A percentile compares a stretch with the other conserved stretches of the same genome.
Conservation (phyloP, 83 land plant species). For the Picea mariana region DNA sequence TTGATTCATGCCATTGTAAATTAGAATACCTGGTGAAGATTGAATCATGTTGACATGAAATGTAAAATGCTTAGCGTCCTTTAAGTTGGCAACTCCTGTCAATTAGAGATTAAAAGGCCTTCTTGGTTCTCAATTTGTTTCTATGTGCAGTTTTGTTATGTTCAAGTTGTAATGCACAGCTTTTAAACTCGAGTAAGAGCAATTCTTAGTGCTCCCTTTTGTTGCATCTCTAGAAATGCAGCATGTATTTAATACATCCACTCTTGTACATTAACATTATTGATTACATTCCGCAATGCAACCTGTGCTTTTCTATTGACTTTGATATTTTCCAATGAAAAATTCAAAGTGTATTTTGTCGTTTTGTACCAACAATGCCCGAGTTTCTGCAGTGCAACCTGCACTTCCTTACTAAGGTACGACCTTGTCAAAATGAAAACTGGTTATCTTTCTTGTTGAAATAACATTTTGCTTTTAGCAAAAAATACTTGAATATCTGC, state of each 20-base stretch:
- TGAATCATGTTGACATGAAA: neutral
- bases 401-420: neutral
- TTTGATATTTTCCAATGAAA: neutral
- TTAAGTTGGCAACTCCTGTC: neutral
- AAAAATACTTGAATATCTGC: neutral
- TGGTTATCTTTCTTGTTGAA: slow-evolving; percentile 2
- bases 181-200: neutral
- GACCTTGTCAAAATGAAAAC: neutral
- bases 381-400: slow-evolving; percentile 11
- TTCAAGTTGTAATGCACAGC: neutral
- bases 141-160: slow-evolving; percentile 6
- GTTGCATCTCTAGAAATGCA: slow-evolving; percentile 5
- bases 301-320: slow-evolving; percentile 8
- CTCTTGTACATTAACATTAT: slow-evolving; percentile 13
- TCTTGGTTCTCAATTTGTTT: neutral
- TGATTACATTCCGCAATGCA: slow-evolving; percentile 12
- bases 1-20: slow-evolving; percentile 12
- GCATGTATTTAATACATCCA: slow-evolving; percentile 15
- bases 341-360: neutral
- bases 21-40: neutral
- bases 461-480: neutral
- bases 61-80: neutral
- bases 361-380: neutral
- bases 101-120: neutral
- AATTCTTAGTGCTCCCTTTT: neutral